Evolutionary conservation across 2,329 filamentous ascomycete genomes (phyloP).

Genomic region (Aspergillus tamarii): DNA sequence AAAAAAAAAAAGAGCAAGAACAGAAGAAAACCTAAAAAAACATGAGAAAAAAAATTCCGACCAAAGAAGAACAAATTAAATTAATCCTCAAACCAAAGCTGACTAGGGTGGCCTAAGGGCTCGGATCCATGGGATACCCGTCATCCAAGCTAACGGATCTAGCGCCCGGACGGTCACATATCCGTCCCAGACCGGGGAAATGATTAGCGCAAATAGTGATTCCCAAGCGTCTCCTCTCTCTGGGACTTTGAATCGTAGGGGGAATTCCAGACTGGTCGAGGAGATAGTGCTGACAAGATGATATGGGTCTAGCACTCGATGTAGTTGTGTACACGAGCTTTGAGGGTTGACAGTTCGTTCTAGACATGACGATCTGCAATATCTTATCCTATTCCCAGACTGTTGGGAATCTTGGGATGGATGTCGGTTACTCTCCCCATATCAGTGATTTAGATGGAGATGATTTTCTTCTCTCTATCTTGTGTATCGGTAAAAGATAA

Average conservation of each 20-base stretch:
- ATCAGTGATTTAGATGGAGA: neutral
- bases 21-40: neutral
- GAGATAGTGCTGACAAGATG: neutral
- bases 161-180: constrained; percentile 16
- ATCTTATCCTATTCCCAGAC: neutral
- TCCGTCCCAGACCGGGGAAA: constrained; percentile 12
- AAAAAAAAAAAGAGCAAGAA: neutral
- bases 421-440: neutral
- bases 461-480: neutral
- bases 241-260: neutral
- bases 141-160: constrained; percentile 15
- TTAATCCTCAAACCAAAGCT: neutral
- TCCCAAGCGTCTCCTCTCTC: neutral
- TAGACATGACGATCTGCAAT: neutral
- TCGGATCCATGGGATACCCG: constrained; percentile 6
- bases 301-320: neutral
- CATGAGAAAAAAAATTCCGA: neutral
- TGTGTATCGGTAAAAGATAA: neutral
- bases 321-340: neutral
- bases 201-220: constrained; percentile 9
- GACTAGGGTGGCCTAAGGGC: neutral
- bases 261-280: neutral
- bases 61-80: neutral
- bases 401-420: neutral
- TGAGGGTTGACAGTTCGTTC: neutral